These are phyloP conservation scores for Picochlorum costavermella DNA, from an alignment of 139 green algal genomes.

Conservation along the genomic window DNA sequence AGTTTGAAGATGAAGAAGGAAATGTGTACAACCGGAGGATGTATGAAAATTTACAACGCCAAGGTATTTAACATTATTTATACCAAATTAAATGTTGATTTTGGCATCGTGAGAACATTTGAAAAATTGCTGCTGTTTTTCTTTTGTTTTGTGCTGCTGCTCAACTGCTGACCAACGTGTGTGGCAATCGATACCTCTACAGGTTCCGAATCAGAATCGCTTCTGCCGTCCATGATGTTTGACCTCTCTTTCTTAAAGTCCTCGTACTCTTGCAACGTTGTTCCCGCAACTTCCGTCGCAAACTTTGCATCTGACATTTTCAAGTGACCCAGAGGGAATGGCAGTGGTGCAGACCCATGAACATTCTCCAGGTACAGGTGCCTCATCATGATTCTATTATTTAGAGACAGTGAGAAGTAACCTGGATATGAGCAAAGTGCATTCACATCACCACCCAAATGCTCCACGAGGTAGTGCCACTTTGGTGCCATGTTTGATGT, in stretches of 20 bases:
- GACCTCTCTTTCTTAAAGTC: slow-evolving; percentile 20
- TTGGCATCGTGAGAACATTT: slow-evolving; percentile 2
- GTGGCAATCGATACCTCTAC: not conserved
- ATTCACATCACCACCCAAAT: slow-evolving; percentile 42
- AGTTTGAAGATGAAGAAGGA: slow-evolving; percentile 74
- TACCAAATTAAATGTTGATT: not conserved
- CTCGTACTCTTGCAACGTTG: slow-evolving; percentile 30
- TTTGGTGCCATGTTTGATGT: slow-evolving; percentile 51
- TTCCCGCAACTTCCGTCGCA: slow-evolving; percentile 13
- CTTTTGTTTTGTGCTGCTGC: not conserved
- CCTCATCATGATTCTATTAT: slow-evolving; percentile 38
- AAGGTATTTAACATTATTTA: slow-evolving; percentile 52
- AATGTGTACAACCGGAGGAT: slow-evolving; percentile 89
- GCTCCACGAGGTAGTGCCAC: slow-evolving; percentile 52
- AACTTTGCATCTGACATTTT: slow-evolving; percentile 41
- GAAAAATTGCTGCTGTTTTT: not conserved
- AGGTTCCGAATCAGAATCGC: not conserved
- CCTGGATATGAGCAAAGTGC: slow-evolving; percentile 50
- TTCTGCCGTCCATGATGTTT: not conserved
- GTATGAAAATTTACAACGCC: slow-evolving; percentile 75
- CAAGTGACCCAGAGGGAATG: slow-evolving; percentile 37
- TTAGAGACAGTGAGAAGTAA: slow-evolving; percentile 61
- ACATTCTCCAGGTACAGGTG: slow-evolving; percentile 39
- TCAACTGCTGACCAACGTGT: not conserved
- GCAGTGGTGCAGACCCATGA: not conserved